phyloP scores from a whole-genome alignment of 2,329 filamentous ascomycete species.

The Talaromyces marneffei region DNA sequence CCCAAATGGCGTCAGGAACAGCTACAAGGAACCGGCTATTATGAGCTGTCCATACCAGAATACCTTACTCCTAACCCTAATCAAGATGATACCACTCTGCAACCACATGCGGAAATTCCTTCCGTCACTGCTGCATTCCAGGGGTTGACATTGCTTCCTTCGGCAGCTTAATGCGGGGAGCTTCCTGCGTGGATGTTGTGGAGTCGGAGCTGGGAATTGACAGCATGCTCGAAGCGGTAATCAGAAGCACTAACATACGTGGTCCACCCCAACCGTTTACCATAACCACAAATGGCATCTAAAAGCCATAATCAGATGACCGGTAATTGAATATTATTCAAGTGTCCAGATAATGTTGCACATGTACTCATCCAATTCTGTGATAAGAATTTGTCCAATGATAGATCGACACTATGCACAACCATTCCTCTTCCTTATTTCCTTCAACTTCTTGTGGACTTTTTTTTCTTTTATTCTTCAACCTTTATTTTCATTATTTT shows the following conservation, averaged over 20 bases:
- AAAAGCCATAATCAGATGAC: neutral
- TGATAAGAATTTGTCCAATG: neutral
- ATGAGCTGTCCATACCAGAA: neutral
- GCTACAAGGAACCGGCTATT: neutral
- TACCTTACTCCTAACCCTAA: neutral
- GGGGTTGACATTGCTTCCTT: slow-evolving; percentile 22
- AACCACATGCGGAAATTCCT: neutral
- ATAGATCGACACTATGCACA: neutral
- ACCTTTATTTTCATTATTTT: neutral
- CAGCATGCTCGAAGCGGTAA: neutral
- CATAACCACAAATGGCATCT: neutral
- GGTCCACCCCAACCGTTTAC: neutral
- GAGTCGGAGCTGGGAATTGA: neutral
- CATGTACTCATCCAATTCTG: neutral
- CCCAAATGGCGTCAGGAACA: neutral
- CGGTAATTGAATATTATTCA: neutral
- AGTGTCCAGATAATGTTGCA: neutral
- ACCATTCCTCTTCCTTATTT: neutral
- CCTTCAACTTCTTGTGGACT: neutral
- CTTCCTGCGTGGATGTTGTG: neutral
- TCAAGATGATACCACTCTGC: neutral
- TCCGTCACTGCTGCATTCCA: slow-evolving; percentile 14
- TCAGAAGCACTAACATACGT: neutral
- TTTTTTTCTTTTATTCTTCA: neutral
- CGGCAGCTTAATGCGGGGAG: slow-evolving; percentile 17